Evolutionary conservation across 441 rosid species (phyloP).

Genomic region (Lepidium campestre): DNA sequence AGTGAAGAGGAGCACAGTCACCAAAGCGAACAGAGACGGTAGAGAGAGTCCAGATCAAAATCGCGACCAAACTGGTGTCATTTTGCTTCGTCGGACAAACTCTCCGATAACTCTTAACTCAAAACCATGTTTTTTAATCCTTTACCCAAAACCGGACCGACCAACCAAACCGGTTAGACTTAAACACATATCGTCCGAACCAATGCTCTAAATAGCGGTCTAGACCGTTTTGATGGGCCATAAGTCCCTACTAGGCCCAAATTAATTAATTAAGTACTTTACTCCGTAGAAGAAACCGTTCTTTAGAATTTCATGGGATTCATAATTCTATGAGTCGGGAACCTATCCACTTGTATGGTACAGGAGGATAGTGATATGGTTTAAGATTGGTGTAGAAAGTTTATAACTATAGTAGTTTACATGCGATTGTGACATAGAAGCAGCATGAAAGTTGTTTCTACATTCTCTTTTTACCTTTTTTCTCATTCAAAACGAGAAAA

Average conservation of each 20-base stretch:
- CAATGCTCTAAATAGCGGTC: background rate
- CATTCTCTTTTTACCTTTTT: background rate
- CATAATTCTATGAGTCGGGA: too few species aligned
- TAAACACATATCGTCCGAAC: background rate
- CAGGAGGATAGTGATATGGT: background rate
- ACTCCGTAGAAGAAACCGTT: too few species aligned
- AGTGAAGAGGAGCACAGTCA: background rate
- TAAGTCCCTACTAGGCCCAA: background rate
- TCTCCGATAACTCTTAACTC: background rate
- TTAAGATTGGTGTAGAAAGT: background rate
- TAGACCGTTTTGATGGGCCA: background rate
- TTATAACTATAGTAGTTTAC: background rate
- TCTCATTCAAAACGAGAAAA: slow-evolving; percentile 8
- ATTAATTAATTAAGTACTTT: too few species aligned
- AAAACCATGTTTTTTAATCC: background rate
- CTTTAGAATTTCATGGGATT: too few species aligned
- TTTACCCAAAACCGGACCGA: background rate
- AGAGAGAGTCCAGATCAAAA: too few species aligned
- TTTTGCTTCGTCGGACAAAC: too few species aligned
- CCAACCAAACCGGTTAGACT: background rate
- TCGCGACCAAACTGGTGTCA: too few species aligned
- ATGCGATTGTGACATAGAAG: slow-evolving; percentile 12
- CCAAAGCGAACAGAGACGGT: background rate
- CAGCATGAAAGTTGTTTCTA: slow-evolving; percentile 9
- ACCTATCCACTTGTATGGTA: too few species aligned